Base-by-base conservation (phyloP, 1,139 yeast genomes). In the Lodderomyces pseudojiufengensis region DNA sequence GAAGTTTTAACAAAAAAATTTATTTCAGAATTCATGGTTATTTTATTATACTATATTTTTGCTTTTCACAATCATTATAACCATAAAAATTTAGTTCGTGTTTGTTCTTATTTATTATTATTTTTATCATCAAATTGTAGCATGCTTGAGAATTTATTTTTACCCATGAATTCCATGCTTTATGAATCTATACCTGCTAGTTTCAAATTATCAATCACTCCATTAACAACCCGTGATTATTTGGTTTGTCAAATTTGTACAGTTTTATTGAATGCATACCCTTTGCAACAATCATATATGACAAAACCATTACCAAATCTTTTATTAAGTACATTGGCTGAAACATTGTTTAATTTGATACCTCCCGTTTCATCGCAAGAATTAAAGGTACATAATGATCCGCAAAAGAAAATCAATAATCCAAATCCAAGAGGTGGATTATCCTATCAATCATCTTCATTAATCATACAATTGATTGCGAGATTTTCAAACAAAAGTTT, bases 171-270 rank as follows among this genome's bases (percentile, higher is more conserved):
- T 41, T 44, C 61, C 33, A 44, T 60, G 37, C 27, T 68, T 48
- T 63, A 70, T 56, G 66, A 68, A 14, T 52, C 62, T 23, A 53
- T 80, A 15, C 86, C 87, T 3, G 59, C 59, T 27, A 61, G 58
- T 28, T 75, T 65, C 55, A 70, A 67, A 46, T 50, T 59, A 5
- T 45, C 55, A 21, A 57, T 66, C 1, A 52, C 59, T 9, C 62
- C 68, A 1, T 48, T 65, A 8, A 78, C 86, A 0, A 72, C 76
- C 33, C 57, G 92, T 43, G 94, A 84, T 55, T 80, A 80, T 42
- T 37, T 78, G 5, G 64, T 81, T 0, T 62, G 72, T 9, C 84
- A 80, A 34, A 51, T 78, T 5, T 70, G 79, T 36, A 61, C 40
- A 23, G 43, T 43, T 2, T 36, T 57, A 24, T 38, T 38, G 8